phyloP scores from a whole-genome alignment of 2,329 filamentous ascomycete genomes.

The Pestalotiopsis sp. region DNA sequence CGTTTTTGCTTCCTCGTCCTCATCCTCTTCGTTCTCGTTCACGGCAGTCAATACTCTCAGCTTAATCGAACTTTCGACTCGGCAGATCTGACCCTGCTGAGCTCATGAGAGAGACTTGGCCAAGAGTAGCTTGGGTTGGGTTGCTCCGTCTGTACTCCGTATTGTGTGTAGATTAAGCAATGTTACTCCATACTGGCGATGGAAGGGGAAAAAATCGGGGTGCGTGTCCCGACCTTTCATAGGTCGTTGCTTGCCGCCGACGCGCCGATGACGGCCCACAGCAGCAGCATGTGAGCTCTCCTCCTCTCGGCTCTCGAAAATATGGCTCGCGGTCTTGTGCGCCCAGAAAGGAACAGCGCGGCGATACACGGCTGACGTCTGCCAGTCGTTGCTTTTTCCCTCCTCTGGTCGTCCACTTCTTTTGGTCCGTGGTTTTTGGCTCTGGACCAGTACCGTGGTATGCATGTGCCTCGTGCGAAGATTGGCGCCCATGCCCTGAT shows the following conservation, averaged over 20 bases:
- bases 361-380: constrained; percentile 6
- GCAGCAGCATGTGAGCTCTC: neutral
- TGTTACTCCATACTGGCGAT: constrained; percentile 21
- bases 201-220: constrained; percentile 24
- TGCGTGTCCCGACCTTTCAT: constrained; percentile 38
- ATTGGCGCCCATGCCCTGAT: constrained; percentile 3
- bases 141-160: too few species aligned
- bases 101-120: neutral
- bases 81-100: neutral
- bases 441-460: neutral
- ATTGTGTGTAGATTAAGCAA: neutral
- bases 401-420: neutral
- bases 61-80: neutral
- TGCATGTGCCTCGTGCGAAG: constrained; percentile 4
- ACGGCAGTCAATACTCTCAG: neutral
- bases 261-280: constrained; percentile 20
- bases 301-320: neutral
- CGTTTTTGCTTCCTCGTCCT: neutral
- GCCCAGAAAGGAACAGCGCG: neutral
- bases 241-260: constrained; percentile 41
- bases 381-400: constrained; percentile 1
- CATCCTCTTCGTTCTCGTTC: neutral
- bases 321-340: neutral
- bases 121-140: neutral
- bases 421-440: neutral